Percentiles rank a stretch among this genome's conserved stretches.
phyloP scores from a whole-genome alignment of 176 grass and related monocot species.

The Oryza meridionalis region DNA sequence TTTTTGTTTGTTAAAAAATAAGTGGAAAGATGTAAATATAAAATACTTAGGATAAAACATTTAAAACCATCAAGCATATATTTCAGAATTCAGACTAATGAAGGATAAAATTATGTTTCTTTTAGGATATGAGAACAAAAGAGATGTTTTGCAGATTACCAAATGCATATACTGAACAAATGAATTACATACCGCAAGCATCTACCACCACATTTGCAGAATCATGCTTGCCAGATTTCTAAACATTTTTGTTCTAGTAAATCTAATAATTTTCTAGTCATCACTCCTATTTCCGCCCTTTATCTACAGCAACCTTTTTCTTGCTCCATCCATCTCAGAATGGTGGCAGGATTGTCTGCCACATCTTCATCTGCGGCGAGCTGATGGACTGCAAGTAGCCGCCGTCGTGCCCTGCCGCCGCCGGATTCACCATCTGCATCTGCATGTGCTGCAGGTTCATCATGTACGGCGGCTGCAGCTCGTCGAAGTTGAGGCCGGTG shows the following conservation, averaged over 20 bases:
- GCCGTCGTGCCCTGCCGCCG: slow-evolving; percentile 39
- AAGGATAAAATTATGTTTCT: slow-evolving; percentile 17
- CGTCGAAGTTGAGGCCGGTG: slow-evolving; percentile 50
- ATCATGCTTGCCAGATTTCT: slow-evolving; percentile 22
- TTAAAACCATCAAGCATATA: background rate
- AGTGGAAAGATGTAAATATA: background rate
- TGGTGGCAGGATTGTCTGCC: slow-evolving; percentile 56
- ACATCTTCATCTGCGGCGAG: slow-evolving; percentile 58
- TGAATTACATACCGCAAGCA: slow-evolving; percentile 36
- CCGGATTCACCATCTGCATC: slow-evolving; percentile 37
- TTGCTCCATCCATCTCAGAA: slow-evolving; percentile 51
- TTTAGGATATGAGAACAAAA: slow-evolving; percentile 13
- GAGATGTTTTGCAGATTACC: slow-evolving; percentile 7
- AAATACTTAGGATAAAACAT: background rate
- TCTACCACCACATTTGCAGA: slow-evolving; percentile 38
- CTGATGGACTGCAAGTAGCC: slow-evolving; percentile 43
- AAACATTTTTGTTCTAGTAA: slow-evolving; percentile 19
- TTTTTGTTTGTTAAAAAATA: too few relatives aligned
- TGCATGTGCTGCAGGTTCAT: slow-evolving; percentile 13
- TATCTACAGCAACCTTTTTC: slow-evolving; percentile 46
- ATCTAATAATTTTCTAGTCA: slow-evolving; percentile 9
- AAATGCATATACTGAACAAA: slow-evolving; percentile 47
- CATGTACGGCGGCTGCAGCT: slow-evolving; percentile 53
- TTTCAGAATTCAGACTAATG: slow-evolving; percentile 3
- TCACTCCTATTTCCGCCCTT: slow-evolving; percentile 8